phyloP scores from a whole-genome alignment of 768 basidiomycete genomes.

The Termitomyces sp. region DNA sequence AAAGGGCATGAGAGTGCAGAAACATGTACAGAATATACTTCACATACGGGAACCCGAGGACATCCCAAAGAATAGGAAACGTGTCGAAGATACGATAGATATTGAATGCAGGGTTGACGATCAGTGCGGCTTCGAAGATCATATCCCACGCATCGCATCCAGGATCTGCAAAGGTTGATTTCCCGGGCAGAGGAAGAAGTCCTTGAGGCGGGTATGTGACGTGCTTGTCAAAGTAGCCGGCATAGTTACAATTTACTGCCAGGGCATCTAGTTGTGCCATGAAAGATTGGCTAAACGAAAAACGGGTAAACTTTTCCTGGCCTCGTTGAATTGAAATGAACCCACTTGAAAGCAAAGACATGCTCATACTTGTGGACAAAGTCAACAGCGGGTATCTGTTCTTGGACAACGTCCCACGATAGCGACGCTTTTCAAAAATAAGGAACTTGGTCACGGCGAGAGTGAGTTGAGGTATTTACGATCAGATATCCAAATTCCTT shows the following conservation, averaged over 20 bases:
- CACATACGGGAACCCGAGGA: conserved; percentile 75
- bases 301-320: neutral
- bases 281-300: conserved; percentile 48
- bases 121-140: conserved; percentile 56
- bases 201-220: conserved; percentile 68
- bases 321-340: neutral
- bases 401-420: conserved; percentile 59
- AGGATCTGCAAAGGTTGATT: conserved; percentile 33
- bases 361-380: conserved; percentile 70
- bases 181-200: conserved; percentile 60
- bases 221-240: conserved; percentile 53
- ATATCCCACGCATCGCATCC: conserved; percentile 67
- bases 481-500: conserved; percentile 70
- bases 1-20: neutral
- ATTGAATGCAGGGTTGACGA: conserved; percentile 71
- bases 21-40: neutral
- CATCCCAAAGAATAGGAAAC: conserved; percentile 71
- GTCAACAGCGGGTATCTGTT: conserved; percentile 64
- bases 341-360: conserved; percentile 71
- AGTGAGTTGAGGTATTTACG: conserved; percentile 34
- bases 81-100: conserved; percentile 76
- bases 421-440: conserved; percentile 36
- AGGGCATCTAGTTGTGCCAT: conserved; percentile 49
- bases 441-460: neutral
- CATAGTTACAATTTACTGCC: conserved; percentile 54